Conservation (phyloP, 2,329 filamentous ascomycete species). For the Emergomyces pasteurianus region DNA sequence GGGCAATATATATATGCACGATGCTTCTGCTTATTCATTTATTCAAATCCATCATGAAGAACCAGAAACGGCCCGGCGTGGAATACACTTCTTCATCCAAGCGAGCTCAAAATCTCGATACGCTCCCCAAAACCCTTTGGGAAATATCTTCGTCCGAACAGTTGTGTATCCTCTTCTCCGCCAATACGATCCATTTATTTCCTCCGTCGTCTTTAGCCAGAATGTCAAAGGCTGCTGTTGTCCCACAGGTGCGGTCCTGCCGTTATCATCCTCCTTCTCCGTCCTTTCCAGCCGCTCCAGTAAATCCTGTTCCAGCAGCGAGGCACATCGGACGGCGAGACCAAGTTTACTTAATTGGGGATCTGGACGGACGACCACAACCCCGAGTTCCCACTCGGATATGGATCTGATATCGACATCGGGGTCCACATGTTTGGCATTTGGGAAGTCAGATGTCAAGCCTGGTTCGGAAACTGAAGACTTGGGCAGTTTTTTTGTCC, state of each 20-base stretch:
- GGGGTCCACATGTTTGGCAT: neutral
- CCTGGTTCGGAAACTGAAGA: neutral
- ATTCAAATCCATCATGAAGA: neutral
- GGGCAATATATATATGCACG: neutral
- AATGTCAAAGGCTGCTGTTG: neutral
- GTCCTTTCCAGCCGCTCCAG: neutral
- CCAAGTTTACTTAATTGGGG: neutral
- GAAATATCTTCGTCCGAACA: neutral
- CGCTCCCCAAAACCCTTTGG: neutral
- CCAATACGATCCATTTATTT: conserved; percentile 1
- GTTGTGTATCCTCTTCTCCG: neutral
- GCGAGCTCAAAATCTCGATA: neutral
- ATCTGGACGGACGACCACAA: conserved; percentile 1
- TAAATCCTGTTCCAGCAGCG: neutral
- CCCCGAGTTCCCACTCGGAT: neutral
- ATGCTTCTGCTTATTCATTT: neutral
- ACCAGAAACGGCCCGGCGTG: neutral
- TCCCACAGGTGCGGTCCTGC: neutral
- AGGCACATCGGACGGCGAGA: neutral
- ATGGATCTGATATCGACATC: neutral
- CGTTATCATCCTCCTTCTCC: neutral
- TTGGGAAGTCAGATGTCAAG: neutral
- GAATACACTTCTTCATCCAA: neutral
- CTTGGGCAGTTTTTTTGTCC: neutral
- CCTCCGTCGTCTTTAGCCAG: neutral